Percentiles rank a stretch among this genome's conserved stretches.
These are phyloP conservation scores for Paraleonurus japonicus DNA, from an alignment of 257 asterid species.

Conservation along the genomic window DNA sequence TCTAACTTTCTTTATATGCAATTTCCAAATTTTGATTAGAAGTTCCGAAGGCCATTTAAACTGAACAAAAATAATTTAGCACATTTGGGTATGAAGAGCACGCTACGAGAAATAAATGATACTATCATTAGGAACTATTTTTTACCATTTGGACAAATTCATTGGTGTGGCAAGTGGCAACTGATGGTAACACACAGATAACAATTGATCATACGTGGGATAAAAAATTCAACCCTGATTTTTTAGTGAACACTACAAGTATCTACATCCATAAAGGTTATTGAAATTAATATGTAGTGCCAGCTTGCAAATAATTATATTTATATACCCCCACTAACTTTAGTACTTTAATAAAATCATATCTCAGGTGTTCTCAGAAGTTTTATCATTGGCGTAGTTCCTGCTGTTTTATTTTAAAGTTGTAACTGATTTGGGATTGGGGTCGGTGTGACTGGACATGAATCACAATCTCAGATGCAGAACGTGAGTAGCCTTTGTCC, in stretches of 20 bases:
- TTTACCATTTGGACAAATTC: conserved; percentile 1
- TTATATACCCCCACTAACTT: not conserved
- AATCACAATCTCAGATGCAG: conserved; percentile 3
- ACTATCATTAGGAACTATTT: not conserved
- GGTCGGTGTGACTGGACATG: not conserved
- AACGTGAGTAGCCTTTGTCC: not conserved
- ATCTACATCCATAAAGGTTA: conserved; percentile 6
- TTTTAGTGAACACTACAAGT: not conserved
- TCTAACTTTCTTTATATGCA: conserved; percentile 16
- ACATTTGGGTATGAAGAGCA: conserved; percentile 10
- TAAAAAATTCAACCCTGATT: not conserved
- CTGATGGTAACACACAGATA: conserved; percentile 10
- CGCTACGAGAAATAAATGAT: not conserved
- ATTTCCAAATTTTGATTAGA: not conserved
- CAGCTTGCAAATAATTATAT: conserved; percentile 11
- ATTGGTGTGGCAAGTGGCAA: conserved; percentile 10
- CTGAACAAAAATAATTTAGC: not conserved
- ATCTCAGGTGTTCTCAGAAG: not conserved
- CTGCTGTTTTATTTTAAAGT: not conserved
- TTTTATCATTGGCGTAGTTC: not conserved
- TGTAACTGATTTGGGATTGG: not conserved
- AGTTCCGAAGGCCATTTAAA: not conserved
- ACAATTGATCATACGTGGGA: not conserved
- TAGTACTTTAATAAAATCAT: conserved; percentile 5
- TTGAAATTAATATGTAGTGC: not conserved